Base-by-base conservation (phyloP, 768 basidiomycete genomes). In the Leccinum imitatum region DNA sequence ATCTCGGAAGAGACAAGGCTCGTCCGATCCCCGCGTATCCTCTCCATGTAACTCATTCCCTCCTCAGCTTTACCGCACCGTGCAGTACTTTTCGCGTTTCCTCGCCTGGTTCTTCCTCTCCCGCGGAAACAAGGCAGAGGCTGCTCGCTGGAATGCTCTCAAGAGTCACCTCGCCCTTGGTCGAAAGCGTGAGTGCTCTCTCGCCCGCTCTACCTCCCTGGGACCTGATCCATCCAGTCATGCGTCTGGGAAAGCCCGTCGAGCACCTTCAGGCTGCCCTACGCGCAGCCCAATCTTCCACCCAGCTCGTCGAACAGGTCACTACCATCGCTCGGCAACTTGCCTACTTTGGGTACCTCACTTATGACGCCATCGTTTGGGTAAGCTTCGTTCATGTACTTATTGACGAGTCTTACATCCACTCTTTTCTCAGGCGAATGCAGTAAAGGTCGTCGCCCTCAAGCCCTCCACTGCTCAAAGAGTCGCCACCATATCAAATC, bases 231-330 rank as follows among this genome's bases (percentile, higher is more conserved):
- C 3, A 14, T 17, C 53, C 10, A 98, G 96, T 97, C 39, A 80
- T 98, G 81, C 87, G 97, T 15, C 79, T 99, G 56, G 93, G 94
- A 66, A 96, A 98, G 75, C 94, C 95, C 8, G 66, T 95, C 63
- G 97, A 99, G 71, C 93, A 97, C 75, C 79, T 95, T 6, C 96
- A 98, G 72, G 86, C 93, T 1, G 95, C 93, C 31, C 77, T 97
- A 50, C 87, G 87, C 54, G 87, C 90, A 19, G 77, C 85, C 3
- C 74, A 86, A 27, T 71, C 82, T 1, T 62, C 84, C 4, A 80
- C 80, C 6, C 82, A 86, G 58, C 65, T 86, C 1, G 75, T 81
- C 11, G 92, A 98, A 70, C 88, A 89, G 62, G 77, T 95, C 57
- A 82, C 89, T 1, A 86, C 90, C 23, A 85, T 97, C 65, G 87